Base-by-base conservation (phyloP, 371 early-diverging fungal species). In the Fennellomyces sp. region DNA sequence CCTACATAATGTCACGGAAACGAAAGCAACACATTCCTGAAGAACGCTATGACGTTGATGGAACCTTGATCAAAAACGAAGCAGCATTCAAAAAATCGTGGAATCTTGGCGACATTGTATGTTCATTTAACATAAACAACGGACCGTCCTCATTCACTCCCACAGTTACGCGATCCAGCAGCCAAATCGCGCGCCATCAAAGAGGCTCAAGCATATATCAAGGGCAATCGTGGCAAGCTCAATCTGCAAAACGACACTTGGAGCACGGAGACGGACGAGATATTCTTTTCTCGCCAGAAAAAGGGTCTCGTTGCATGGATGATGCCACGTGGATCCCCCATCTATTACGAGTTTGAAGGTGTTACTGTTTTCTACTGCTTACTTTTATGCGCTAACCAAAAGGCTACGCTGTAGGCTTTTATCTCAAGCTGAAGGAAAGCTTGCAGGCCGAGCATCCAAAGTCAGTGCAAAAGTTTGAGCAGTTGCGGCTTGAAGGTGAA, bases 291-390 rank as follows among this genome's bases (percentile, higher is more conserved):
- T 1, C 45, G 61, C 21, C 62, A 66, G 56, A 59, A 67, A 12
- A 63, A 65, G 21, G 81, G 81, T 2, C 51, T 81, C 2, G 81
- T 60, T 6, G 64, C 78, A 11, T 75, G 75, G 71, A 47, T 67
- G 48, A 58, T 78, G 5, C 75, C 76, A 2, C 60, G 63, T 17
- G 77, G 79, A 15, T 76, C 82, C 19, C 70, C 79, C 1, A 72
- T 70, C 19, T 81, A 81, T 56, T 75, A 70, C 48, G 78, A 81
- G 48, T 81, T 81, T 61, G 78, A 81, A 73, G 72, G 80, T 77
- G 56, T 36, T 25, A 49, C n/a, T 17, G 19, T 21, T 38, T 5
- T 13, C 49, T 11, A 15, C 52, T 54, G 3, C 15, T 13, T 45
- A 25, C 19, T 59, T 50, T 5, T 25, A 19, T 35, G 30, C 26